Conservation (phyloP, 805 yeast species). For the Candida hungchunana region DNA sequence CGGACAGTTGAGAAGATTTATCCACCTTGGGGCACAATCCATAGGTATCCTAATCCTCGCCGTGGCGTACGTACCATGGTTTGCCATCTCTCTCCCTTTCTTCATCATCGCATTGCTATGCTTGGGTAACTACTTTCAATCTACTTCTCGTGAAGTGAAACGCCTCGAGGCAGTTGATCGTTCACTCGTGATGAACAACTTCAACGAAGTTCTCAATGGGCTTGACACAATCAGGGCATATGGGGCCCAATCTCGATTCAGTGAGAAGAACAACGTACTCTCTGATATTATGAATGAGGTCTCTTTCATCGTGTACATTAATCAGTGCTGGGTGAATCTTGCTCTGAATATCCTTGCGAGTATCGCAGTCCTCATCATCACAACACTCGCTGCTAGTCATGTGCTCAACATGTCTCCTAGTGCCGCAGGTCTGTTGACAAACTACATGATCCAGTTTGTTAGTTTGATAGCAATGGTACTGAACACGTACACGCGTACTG, state of each 20-base stretch:
- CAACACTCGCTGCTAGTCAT: conserved; percentile 53
- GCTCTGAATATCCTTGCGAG: conserved; percentile 51
- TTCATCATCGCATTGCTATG: conserved; percentile 38
- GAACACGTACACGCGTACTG: conserved; percentile 58
- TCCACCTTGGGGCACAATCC: conserved; percentile 40
- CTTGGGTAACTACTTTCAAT: conserved; percentile 54
- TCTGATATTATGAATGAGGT: conserved; percentile 67
- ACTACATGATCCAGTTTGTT: conserved; percentile 52
- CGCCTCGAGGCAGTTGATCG: conserved; percentile 70
- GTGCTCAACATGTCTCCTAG: conserved; percentile 56
- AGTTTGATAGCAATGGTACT: conserved; percentile 30
- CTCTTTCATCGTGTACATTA: conserved; percentile 50
- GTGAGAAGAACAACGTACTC: conserved; percentile 37
- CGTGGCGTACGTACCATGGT: conserved; percentile 69
- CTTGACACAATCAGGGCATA: conserved; percentile 58
- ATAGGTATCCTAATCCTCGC: conserved; percentile 60
- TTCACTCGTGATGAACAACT: conserved; percentile 63
- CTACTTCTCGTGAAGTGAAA: conserved; percentile 69
- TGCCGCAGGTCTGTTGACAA: conserved; percentile 60
- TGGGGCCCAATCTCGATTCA: conserved; percentile 39
- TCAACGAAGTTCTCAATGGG: conserved; percentile 67
- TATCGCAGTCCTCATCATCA: conserved; percentile 45
- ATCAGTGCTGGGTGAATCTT: conserved; percentile 68
- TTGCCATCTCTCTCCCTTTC: conserved; percentile 59
- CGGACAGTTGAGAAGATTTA: conserved; percentile 55